Conservation (phyloP, 2,329 filamentous ascomycete species). For the Diplocarpon mali region DNA sequence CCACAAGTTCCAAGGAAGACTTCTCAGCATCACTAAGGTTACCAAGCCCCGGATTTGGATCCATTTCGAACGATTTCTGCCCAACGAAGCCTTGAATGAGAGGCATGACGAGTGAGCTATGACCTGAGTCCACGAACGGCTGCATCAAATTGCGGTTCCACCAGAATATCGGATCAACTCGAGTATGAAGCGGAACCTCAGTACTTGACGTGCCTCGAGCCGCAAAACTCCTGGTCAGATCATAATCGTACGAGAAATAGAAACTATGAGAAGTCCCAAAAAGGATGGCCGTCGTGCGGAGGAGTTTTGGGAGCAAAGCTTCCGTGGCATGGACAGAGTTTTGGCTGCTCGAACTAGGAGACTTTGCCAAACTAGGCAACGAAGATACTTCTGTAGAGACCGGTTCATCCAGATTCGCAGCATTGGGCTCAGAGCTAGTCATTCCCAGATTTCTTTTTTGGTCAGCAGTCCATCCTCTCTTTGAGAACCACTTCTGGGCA, state of each 20-base stretch:
- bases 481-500: slow-evolving; percentile 84
- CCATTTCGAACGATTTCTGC: slow-evolving; percentile 68
- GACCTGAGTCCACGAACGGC: slow-evolving; percentile 64
- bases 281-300: slow-evolving; percentile 74
- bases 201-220: slow-evolving; percentile 32
- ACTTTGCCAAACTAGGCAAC: neutral
- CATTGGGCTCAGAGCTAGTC: slow-evolving; percentile 33
- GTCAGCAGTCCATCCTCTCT: slow-evolving; percentile 66
- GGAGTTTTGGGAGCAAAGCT: slow-evolving; percentile 64
- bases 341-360: neutral
- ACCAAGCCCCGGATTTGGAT: slow-evolving; percentile 41
- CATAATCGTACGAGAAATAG: slow-evolving; percentile 90
- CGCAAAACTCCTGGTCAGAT: slow-evolving; percentile 62
- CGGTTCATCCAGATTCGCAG: slow-evolving; percentile 11
- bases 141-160: slow-evolving; percentile 75
- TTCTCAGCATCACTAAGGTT: slow-evolving; percentile 38
- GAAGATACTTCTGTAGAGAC: slow-evolving; percentile 25
- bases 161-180: slow-evolving; percentile 72
- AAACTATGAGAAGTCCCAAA: slow-evolving; percentile 78
- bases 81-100: slow-evolving; percentile 92
- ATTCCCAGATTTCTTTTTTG: slow-evolving; percentile 60
- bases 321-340: slow-evolving; percentile 13
- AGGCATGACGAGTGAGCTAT: slow-evolving; percentile 63
- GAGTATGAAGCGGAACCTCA: slow-evolving; percentile 54
- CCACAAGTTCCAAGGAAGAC: slow-evolving; percentile 32